Conservation (phyloP, 768 basidiomycete species). For the Cyathus striatus region DNA sequence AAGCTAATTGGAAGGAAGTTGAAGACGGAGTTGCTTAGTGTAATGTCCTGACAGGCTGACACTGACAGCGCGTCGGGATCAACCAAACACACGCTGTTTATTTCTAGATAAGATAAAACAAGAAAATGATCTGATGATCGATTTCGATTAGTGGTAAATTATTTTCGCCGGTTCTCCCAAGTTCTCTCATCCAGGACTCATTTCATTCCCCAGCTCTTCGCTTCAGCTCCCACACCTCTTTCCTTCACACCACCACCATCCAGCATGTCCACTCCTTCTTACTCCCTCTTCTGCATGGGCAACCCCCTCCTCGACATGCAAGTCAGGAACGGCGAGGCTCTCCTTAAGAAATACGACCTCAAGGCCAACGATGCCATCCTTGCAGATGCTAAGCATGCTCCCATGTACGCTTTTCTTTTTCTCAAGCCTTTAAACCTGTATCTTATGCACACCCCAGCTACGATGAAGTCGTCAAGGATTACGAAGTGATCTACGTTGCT, state of each 20-base stretch:
- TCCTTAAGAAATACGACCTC: conserved; percentile 86
- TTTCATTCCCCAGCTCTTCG: no score
- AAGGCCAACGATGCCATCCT: conserved; percentile 96
- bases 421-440: not conserved
- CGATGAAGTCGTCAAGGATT: conserved; percentile 74
- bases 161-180: no score
- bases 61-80: no score
- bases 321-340: conserved; percentile 76
- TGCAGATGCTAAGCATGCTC: conserved; percentile 80
- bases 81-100: no score
- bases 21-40: no score
- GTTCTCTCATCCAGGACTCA: no score
- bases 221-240: no score
- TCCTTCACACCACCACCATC: conserved; percentile 7
- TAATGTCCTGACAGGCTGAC: no score
- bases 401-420: conserved; percentile 54
- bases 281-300: conserved; percentile 83
- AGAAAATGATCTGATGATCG: no score
- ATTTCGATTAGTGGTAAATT: no score
- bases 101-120: no score
- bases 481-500: conserved; percentile 85
- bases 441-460: conserved; percentile 51
- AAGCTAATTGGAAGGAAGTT: no score
- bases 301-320: conserved; percentile 98
- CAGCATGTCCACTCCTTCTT: conserved; percentile 40